Conservation (phyloP, 1,284 basidiomycete species). For the Meripilus lineatus region DNA sequence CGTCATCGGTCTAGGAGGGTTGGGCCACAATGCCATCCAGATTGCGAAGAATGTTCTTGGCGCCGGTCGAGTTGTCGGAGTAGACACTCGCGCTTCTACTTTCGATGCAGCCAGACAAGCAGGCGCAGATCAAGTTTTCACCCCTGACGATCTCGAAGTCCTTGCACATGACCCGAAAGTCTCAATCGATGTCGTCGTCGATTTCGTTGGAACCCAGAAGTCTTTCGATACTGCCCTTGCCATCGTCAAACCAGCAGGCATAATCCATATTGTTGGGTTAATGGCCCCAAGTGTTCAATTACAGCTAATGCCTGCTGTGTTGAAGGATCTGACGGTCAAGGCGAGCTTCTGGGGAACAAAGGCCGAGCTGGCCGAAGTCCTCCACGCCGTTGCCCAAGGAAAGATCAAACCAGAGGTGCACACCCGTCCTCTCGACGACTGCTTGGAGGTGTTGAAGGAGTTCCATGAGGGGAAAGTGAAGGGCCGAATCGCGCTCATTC, state of each 20-base stretch:
- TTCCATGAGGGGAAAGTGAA: conserved; percentile 7
- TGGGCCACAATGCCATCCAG: conserved; percentile 16
- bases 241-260: conserved; percentile 8
- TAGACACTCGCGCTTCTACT: conserved; percentile 10
- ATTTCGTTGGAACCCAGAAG: conserved; percentile 20
- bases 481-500: conserved; percentile 8
- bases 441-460: conserved; percentile 9
- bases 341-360: conserved; percentile 12
- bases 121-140: conserved; percentile 13
- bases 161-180: conserved; percentile 25
- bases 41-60: conserved; percentile 14
- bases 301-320: conserved; percentile 3
- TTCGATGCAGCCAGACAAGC: conserved; percentile 7
- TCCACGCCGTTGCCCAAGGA: conserved; percentile 13
- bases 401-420: conserved; percentile 16
- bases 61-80: conserved; percentile 11
- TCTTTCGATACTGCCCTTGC: conserved; percentile 10
- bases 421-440: conserved; percentile 12
- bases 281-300: conserved; percentile 5
- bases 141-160: conserved; percentile 10
- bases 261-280: conserved; percentile 12
- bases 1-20: conserved; percentile 15
- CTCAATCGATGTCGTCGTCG: conserved; percentile 32
- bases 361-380: conserved; percentile 12
- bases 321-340: conserved; percentile 10